Conservation (phyloP, 192 early-diverging fungal genomes). For the Linnemannia exigua region DNA sequence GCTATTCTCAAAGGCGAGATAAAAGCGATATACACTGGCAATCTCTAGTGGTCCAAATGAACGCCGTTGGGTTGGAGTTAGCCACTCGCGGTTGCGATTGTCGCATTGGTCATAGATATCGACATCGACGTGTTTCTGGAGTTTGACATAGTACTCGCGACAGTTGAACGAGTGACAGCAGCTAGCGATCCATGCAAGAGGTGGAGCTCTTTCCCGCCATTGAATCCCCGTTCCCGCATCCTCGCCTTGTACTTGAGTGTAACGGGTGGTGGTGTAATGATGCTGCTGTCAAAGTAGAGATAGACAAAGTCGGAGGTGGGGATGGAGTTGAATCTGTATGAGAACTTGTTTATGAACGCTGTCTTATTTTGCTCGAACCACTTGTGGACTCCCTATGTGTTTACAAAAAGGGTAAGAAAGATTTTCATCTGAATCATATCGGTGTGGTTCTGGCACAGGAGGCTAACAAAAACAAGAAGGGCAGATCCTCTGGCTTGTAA, state of each 20-base stretch:
- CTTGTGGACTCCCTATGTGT: slow-evolving; percentile 23
- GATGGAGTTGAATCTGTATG: slow-evolving; percentile 21
- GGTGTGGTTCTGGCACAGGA: too few relatives aligned
- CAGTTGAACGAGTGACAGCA: slow-evolving; percentile 37
- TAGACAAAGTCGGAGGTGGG: slow-evolving; percentile 26
- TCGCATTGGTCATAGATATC: slow-evolving; percentile 46
- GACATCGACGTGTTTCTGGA: slow-evolving; percentile 36
- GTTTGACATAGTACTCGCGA: slow-evolving; percentile 39
- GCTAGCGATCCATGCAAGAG: slow-evolving; percentile 46
- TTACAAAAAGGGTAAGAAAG: not conserved
- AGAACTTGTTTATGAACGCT: not conserved
- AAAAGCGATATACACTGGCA: slow-evolving; percentile 17
- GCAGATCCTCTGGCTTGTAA: slow-evolving; percentile 10
- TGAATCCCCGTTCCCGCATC: slow-evolving; percentile 2
- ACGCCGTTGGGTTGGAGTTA: not conserved
- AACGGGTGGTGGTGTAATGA: not conserved
- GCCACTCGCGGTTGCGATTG: slow-evolving; percentile 17
- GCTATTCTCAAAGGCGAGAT: slow-evolving; percentile 42
- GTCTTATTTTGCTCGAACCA: not conserved
- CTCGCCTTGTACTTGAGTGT: slow-evolving; percentile 8
- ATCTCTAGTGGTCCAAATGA: slow-evolving; percentile 7
- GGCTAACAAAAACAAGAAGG: slow-evolving; percentile 20
- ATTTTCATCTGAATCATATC: not conserved
- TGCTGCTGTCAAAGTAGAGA: slow-evolving; percentile 15
- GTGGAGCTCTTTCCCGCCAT: slow-evolving; percentile 19